Conservation (phyloP, 306 rosid genomes). For the peach (Prunus persica) region Prunus_persica_NCBIv2 NC_034011.1:20454001-20454500, state of each 20-base stretch:
- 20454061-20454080: neutral
- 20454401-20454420: neutral
- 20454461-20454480: slow-evolving; percentile 25
- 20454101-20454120: neutral
- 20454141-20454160: neutral
- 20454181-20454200: neutral
- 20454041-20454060: neutral
- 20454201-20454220: neutral
- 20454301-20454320: slow-evolving; percentile 24
- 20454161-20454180: neutral
- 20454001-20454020: neutral
- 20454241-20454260: neutral
- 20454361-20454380: slow-evolving; percentile 6
- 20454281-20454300: slow-evolving; percentile 20
- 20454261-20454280: slow-evolving; percentile 20
- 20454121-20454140: slow-evolving; percentile 7
- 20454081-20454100: neutral
- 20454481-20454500: slow-evolving; percentile 75
- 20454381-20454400: neutral
- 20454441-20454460: neutral
- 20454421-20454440: slow-evolving; percentile 14
- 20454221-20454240: slow-evolving; percentile 11
- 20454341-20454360: neutral
- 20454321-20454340: slow-evolving; percentile 11
- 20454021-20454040: neutral